Evolutionary conservation across 352 stramenopile genomes (phyloP).

Genomic region (Globisporangium middletonii): DNA sequence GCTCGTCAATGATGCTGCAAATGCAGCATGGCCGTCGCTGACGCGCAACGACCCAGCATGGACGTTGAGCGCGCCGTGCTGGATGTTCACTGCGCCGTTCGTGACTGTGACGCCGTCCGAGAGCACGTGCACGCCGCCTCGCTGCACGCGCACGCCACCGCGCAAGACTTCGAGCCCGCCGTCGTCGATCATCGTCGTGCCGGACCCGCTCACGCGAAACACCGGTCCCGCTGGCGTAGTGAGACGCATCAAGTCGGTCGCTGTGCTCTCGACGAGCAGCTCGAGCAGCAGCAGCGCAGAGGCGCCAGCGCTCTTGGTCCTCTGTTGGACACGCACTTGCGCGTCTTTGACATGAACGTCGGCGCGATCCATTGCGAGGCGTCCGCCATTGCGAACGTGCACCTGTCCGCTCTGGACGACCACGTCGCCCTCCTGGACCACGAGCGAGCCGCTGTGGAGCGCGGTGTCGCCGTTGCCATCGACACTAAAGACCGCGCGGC

Average conservation of each 20-base stretch:
- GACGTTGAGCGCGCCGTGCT: slow-evolving; percentile 34
- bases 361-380: slow-evolving; percentile 39
- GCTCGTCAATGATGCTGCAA: slow-evolving; percentile 7
- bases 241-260: slow-evolving; percentile 47
- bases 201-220: slow-evolving; percentile 42
- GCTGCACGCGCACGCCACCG: slow-evolving; percentile 48
- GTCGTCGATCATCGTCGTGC: slow-evolving; percentile 49
- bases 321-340: slow-evolving; percentile 29
- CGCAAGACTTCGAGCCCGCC: slow-evolving; percentile 54
- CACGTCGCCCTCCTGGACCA: slow-evolving; percentile 41
- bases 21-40: slow-evolving; percentile 20
- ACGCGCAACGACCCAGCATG: slow-evolving; percentile 33
- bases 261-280: slow-evolving; percentile 5
- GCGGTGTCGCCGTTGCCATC: slow-evolving; percentile 40
- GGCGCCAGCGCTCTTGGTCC: background rate
- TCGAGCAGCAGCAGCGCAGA: slow-evolving; percentile 34
- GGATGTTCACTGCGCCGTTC: slow-evolving; percentile 34
- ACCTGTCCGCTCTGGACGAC: slow-evolving; percentile 36
- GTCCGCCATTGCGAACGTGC: slow-evolving; percentile 28
- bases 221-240: slow-evolving; percentile 27
- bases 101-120: slow-evolving; percentile 44
- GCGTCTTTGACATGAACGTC: slow-evolving; percentile 38
- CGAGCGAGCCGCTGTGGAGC: slow-evolving; percentile 37
- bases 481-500: slow-evolving; percentile 51
- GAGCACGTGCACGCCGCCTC: slow-evolving; percentile 53